These are phyloP conservation scores for Ceratorhiza oryzae-sativae DNA, from an alignment of 1,284 basidiomycete genomes.

Conservation along the genomic window DNA sequence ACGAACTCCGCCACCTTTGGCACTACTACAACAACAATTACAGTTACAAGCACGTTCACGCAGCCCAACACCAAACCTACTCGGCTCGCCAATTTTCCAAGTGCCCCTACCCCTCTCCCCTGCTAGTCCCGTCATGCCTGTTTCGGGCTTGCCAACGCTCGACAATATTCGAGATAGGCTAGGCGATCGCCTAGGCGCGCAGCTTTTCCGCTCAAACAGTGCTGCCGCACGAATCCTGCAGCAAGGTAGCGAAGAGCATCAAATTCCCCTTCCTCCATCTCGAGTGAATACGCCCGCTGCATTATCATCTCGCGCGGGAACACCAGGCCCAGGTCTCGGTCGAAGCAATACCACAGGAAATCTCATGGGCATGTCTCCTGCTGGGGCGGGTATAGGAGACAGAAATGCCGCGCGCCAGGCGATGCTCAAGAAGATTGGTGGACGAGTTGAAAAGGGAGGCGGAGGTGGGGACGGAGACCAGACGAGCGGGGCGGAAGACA, in stretches of 20 bases:
- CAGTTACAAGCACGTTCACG: slow-evolving; percentile 18
- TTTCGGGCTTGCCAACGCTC: slow-evolving; percentile 58
- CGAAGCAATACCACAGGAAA: slow-evolving; percentile 68
- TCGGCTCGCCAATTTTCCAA: slow-evolving; percentile 32
- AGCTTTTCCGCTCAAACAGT: slow-evolving; percentile 79
- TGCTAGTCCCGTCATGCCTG: slow-evolving; percentile 14
- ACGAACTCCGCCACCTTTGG: slow-evolving; percentile 39
- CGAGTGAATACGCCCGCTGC: slow-evolving; percentile 28
- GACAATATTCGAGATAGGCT: slow-evolving; percentile 62
- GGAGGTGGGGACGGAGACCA: slow-evolving; percentile 52
- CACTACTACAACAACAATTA: slow-evolving; percentile 53
- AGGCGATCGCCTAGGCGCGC: slow-evolving; percentile 45
- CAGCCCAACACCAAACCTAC: slow-evolving; percentile 31
- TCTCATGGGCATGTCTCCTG: not conserved
- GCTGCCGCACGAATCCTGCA: slow-evolving; percentile 65
- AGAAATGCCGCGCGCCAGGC: slow-evolving; percentile 67
- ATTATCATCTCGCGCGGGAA: slow-evolving; percentile 26
- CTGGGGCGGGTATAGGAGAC: slow-evolving; percentile 68
- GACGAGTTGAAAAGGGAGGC: slow-evolving; percentile 68
- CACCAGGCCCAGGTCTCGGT: slow-evolving; percentile 50
- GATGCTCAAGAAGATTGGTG: slow-evolving; percentile 65
- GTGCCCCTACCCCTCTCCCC: slow-evolving; percentile 21
- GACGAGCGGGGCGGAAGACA: slow-evolving; percentile 69
- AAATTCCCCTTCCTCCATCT: slow-evolving; percentile 29
- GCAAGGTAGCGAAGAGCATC: slow-evolving; percentile 15